These are phyloP conservation scores for Auriculariales sp. DNA, from an alignment of 768 basidiomycete species.

Conservation along the genomic window DNA sequence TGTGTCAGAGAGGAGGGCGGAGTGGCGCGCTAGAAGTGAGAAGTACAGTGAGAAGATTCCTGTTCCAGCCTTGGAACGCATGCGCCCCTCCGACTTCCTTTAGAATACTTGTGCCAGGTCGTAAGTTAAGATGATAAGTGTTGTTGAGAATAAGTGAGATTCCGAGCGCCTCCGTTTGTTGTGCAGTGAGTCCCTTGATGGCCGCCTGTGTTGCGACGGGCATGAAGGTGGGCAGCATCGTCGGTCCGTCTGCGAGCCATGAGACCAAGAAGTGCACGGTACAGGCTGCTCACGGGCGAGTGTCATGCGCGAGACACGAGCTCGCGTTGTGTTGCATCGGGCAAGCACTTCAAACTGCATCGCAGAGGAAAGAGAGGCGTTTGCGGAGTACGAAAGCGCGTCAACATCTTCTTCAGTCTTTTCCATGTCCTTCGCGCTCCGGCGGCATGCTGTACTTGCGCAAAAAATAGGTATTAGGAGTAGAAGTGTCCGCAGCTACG, in stretches of 20 bases:
- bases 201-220: conserved; percentile 87
- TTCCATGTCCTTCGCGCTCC: not conserved
- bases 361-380: too few relatives aligned
- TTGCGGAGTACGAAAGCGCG: not conserved
- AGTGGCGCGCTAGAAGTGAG: conserved; percentile 1
- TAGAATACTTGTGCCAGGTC: conserved; percentile 64
- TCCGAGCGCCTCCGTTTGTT: conserved; percentile 70
- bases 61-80: conserved; percentile 76
- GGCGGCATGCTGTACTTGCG: not conserved
- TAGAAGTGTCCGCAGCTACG: not conserved
- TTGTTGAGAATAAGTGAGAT: conserved; percentile 79
- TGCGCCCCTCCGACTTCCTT: conserved; percentile 75
- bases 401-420: not conserved
- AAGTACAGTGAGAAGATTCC: conserved; percentile 67
- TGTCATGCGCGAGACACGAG: conserved; percentile 74
- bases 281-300: conserved; percentile 46
- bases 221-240: conserved; percentile 84
- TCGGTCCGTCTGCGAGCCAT: conserved; percentile 46
- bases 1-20: conserved; percentile 1
- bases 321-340: conserved; percentile 65
- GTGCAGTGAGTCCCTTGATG: conserved; percentile 79
- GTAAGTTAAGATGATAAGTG: conserved; percentile 79
- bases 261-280: not conserved
- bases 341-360: conserved; percentile 81
- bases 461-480: not conserved